These are phyloP conservation scores for Auriscalpium vulgare DNA, from an alignment of 768 basidiomycete genomes.

Conservation along the genomic window DNA sequence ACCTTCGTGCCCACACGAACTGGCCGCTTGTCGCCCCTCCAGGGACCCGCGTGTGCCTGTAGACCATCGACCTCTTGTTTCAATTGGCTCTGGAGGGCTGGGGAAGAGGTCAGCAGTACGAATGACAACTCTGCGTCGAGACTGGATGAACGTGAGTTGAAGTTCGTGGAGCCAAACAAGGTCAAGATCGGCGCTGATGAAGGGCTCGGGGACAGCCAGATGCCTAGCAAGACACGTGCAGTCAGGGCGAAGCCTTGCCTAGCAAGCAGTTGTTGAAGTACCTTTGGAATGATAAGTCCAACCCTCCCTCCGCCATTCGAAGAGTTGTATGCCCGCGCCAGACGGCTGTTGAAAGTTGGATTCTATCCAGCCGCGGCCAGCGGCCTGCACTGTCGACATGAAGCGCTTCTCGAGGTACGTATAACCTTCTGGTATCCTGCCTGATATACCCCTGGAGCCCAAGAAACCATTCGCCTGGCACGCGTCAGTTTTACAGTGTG, in stretches of 20 bases:
- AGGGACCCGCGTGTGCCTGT: constrained; percentile 40
- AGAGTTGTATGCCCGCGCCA: constrained; percentile 50
- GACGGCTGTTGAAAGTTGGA: constrained; percentile 14
- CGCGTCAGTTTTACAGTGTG: neutral
- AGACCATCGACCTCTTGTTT: constrained; percentile 47
- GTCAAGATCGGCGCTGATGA: constrained; percentile 56
- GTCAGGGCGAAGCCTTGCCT: neutral
- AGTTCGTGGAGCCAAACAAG: constrained; percentile 90
- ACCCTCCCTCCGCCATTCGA: constrained; percentile 79
- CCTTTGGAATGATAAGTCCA: constrained; percentile 99
- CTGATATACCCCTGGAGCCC: constrained; percentile 81
- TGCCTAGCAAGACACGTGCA: constrained; percentile 37
- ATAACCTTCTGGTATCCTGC: constrained; percentile 93
- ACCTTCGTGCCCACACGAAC: constrained; percentile 59
- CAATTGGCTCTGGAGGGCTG: constrained; percentile 38
- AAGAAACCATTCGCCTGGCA: constrained; percentile 91
- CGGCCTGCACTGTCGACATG: constrained; percentile 51
- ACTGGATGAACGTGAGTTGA: constrained; percentile 84
- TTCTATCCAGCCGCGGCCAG: constrained; percentile 27
- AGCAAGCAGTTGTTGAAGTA: constrained; percentile 22
- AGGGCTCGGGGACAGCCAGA: constrained; percentile 69
- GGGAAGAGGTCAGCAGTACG: constrained; percentile 63
- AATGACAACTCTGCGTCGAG: constrained; percentile 92
- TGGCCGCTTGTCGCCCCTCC: constrained; percentile 50
- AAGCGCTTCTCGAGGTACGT: constrained; percentile 83